Base-by-base conservation (phyloP, 2,329 filamentous ascomycete genomes). In the Microcyclospora pomicola region DNA sequence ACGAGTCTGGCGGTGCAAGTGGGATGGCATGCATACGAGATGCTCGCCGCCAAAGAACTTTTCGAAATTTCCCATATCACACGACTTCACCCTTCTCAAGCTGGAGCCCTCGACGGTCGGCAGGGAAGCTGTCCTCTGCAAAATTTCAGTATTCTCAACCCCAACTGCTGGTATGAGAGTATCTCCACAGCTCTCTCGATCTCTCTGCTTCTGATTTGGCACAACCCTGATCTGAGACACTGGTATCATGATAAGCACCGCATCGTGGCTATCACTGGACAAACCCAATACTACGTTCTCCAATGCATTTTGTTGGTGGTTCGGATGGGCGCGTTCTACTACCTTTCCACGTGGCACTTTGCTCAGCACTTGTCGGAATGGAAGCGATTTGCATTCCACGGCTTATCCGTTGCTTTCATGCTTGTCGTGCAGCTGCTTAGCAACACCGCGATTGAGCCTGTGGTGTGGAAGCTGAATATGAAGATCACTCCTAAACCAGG, bases 221-320 rank as follows among this genome's bases (percentile, higher is more conserved):
- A 53, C 42, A 58, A 60, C 35, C 55, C 54, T 12, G 48, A 51
- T 3, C 32, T 57, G 28, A 51, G 49, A 16, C 42, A 44, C 15
- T 53, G 49, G 43, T 52, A 53, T 34, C 50, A 56, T 38, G 43
- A 48, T 33, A 54, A 53, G 2, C 28, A 46, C 27, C 49, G 53
- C 32, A 47, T 49, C 19, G 50, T 54, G 34, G 42, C 43, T 16
- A 41, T 53, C 9, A 35, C 42, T 7, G 54, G 53, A 13, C 68
- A 82, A 10, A 62, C 65, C 3, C 68, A 73, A 36, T 81, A 81
- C 68, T 82, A 83, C 52, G 67, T 66, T 1, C 71, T 79, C 43
- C 81, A 86, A 50, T 53, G 68, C 2, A 53, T 80, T 27, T 66
- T 77, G 15, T 52, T 83, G 9, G 52, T 68, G 5, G 59, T 77